Percentiles rank a stretch among this genome's conserved stretches.
Evolutionary conservation across 1,284 basidiomycete genomes (phyloP).

Genomic region (Cystobasidium pallidum): DNA sequence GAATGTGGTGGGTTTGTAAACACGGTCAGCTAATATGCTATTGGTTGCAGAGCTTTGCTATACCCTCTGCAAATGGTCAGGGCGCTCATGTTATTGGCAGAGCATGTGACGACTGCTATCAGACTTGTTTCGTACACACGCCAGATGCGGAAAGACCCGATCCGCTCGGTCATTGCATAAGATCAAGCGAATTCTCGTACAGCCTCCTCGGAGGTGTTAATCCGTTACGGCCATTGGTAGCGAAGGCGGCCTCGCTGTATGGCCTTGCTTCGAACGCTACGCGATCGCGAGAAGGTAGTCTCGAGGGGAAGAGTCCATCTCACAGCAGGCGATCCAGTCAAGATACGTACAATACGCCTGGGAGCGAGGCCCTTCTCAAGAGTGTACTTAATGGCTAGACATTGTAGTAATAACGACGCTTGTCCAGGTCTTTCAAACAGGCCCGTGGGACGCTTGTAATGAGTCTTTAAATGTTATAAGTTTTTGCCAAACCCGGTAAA

Average conservation of each 20-base stretch:
- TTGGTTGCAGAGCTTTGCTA: conserved; percentile 33
- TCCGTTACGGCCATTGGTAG: conserved; percentile 15
- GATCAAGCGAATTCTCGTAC: conserved; percentile 8
- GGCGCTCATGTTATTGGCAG: conserved; percentile 60
- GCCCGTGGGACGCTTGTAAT: background rate
- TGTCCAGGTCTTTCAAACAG: no score
- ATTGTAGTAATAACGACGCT: background rate
- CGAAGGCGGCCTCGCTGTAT: conserved; percentile 17
- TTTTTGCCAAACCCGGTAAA: no score
- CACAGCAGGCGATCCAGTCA: conserved; percentile 9
- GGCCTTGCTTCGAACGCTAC: conserved; percentile 2
- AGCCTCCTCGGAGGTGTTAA: conserved; percentile 24
- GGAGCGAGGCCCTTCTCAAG: conserved; percentile 27
- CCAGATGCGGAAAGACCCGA: conserved; percentile 19
- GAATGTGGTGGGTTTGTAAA: background rate
- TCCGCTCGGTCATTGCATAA: background rate
- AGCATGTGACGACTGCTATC: conserved; percentile 82
- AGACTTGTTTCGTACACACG: conserved; percentile 58
- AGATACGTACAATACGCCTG: conserved; percentile 9
- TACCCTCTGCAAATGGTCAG: conserved; percentile 9
- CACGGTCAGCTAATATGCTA: background rate
- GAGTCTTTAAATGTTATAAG: no score
- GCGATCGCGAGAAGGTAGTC: conserved; percentile 23
- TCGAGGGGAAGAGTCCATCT: background rate
- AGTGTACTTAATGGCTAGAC: conserved; percentile 22